Percentiles rank a stretch among this genome's conserved stretches.
Evolutionary conservation across 2,329 filamentous ascomycete genomes (phyloP).

Genomic region (Phialemonium atrogriseum): DNA sequence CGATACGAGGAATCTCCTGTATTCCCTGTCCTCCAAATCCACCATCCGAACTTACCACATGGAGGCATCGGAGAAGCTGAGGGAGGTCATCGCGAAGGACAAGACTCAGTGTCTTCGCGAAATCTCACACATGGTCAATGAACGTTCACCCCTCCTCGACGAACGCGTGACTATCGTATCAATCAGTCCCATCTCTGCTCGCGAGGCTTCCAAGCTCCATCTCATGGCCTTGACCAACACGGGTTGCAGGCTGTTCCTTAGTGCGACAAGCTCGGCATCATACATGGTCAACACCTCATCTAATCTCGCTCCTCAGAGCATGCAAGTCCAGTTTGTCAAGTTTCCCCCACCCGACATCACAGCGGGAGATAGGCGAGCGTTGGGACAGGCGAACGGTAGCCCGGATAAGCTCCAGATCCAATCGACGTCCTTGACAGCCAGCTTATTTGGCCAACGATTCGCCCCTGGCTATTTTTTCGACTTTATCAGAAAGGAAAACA

Average conservation of each 20-base stretch:
- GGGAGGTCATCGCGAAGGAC: conserved; percentile 58
- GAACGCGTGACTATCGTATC: conserved; percentile 68
- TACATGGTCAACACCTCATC: conserved; percentile 54
- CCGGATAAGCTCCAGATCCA: conserved; percentile 37
- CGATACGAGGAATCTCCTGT: conserved; percentile 79
- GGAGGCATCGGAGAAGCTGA: conserved; percentile 54
- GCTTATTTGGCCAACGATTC: conserved; percentile 52
- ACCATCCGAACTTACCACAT: conserved; percentile 90
- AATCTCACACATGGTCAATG: conserved; percentile 74
- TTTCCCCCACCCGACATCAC: conserved; percentile 61
- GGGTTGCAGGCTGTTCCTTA: conserved; percentile 86
- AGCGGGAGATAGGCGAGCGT: conserved; percentile 7
- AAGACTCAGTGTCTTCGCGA: conserved; percentile 55
- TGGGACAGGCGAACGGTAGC: conserved; percentile 18
- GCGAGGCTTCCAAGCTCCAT: conserved; percentile 75
- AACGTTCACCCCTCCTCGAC: conserved; percentile 61
- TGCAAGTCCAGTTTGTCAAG: conserved; percentile 96
- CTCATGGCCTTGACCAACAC: conserved; percentile 86
- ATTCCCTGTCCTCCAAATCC: conserved; percentile 80
- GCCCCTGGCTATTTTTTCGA: conserved; percentile 88
- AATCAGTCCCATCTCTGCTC: conserved; percentile 74
- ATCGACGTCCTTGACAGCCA: conserved; percentile 39
- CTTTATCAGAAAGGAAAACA: conserved; percentile 59
- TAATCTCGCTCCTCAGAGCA: conserved; percentile 71
- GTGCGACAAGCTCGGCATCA: conserved; percentile 70